Evolutionary conservation across 2,329 filamentous ascomycete genomes (phyloP).

Genomic region (Fusarium sp.): DNA sequence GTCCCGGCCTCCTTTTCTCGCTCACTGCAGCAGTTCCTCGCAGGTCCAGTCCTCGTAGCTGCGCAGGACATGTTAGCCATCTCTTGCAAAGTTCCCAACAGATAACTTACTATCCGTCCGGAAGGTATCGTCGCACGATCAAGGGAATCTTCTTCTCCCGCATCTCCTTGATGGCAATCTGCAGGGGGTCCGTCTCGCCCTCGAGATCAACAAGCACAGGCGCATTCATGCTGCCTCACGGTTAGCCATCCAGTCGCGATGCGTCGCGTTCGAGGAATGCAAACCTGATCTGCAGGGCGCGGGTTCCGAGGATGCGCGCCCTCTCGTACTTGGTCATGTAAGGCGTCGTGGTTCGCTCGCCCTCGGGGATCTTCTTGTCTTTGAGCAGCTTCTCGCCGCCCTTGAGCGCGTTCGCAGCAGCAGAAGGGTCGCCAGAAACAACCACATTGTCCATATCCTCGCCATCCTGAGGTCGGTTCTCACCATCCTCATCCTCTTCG

Average conservation of each 20-base stretch:
- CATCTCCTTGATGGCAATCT: conserved; percentile 97
- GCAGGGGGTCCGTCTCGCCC: conserved; percentile 95
- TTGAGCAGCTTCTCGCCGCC: conserved; percentile 68
- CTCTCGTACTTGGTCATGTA: conserved; percentile 99
- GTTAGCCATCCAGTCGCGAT: conserved; percentile 16
- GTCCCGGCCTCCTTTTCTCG: conserved; percentile 23
- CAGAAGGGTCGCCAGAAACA: conserved; percentile 71
- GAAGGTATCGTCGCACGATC: conserved; percentile 93
- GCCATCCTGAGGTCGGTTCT: conserved; percentile 63
- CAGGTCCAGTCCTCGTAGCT: conserved; percentile 99
- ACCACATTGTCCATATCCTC: conserved; percentile 71
- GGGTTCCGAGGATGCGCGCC: conserved; percentile 91
- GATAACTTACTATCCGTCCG: conserved; percentile 87
- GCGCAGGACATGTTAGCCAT: conserved; percentile 28
- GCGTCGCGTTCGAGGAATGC: conserved; percentile 41
- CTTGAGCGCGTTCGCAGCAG: conserved; percentile 66
- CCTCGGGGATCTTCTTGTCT: conserved; percentile 91
- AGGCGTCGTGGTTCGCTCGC: conserved; percentile 90
- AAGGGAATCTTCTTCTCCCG: conserved; percentile 98
- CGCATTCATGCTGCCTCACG: conserved; percentile 85
- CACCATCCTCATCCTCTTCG: conserved; percentile 64
- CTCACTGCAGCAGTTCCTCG: conserved; percentile 84
- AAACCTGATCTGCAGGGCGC: conserved; percentile 95
- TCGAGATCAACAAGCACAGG: conserved; percentile 96
- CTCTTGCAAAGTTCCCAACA: background rate